Conservation (phyloP, 2,329 filamentous ascomycete genomes). For the Fusarium equiseti region DNA sequence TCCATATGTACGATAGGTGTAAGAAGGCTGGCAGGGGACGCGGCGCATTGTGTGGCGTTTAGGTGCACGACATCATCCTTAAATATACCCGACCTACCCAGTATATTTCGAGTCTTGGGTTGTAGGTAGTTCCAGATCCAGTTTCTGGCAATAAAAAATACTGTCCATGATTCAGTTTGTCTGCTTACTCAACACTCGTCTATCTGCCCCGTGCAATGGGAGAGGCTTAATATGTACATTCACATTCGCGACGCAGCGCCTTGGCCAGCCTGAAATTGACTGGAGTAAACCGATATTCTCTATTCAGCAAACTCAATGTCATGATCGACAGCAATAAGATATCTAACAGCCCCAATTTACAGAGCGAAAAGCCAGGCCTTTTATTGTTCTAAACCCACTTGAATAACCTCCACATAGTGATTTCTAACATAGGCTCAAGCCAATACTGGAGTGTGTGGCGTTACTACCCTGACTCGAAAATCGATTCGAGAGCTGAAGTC, state of each 20-base stretch:
- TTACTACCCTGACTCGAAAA: constrained; percentile 9
- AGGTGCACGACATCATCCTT: not conserved
- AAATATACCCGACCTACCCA: not conserved
- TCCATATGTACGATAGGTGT: constrained; percentile 16
- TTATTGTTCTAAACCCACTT: not conserved
- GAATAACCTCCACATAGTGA: not conserved
- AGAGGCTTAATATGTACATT: not conserved
- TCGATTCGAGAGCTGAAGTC: not conserved
- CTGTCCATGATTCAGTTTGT: no score
- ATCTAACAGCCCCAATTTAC: not conserved
- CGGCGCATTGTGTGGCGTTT: constrained; percentile 24
- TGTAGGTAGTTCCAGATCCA: not conserved
- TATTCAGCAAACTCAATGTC: not conserved
- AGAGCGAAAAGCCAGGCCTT: not conserved
- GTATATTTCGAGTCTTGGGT: not conserved
- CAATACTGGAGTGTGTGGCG: not conserved
- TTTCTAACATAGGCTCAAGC: constrained; percentile 2
- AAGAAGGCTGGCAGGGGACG: not conserved
- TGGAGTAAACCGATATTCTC: not conserved
- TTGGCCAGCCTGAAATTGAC: not conserved
- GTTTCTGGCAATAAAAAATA: not conserved
- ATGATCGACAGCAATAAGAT: not conserved
- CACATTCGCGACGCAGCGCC: not conserved
- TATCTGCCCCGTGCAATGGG: not conserved
- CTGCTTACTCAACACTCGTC: not conserved